Percentiles rank a stretch among this genome's conserved stretches.
These are phyloP conservation scores for Taphrina betulina DNA, from an alignment of 1,139 yeast genomes.

Conservation along the genomic window DNA sequence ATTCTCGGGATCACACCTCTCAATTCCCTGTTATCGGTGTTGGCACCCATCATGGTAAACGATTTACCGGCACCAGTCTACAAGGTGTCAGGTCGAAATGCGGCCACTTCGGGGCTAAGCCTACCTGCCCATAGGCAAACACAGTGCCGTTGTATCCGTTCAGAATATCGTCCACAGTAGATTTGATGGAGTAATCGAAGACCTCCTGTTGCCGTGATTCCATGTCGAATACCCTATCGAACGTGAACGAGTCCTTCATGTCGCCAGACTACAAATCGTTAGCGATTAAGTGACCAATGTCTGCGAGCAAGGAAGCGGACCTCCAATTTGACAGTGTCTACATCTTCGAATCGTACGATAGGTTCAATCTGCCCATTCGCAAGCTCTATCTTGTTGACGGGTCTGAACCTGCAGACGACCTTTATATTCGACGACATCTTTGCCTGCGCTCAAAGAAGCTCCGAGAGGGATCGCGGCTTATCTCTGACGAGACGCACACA, in stretches of 20 bases:
- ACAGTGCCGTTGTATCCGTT: constrained; percentile 84
- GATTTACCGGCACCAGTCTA: constrained; percentile 81
- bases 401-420: constrained; percentile 63
- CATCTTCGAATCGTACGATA: constrained; percentile 44
- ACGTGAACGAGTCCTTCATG: constrained; percentile 52
- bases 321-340: constrained; percentile 40
- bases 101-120: neutral
- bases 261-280: constrained; percentile 42
- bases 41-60: constrained; percentile 75
- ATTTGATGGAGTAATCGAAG: constrained; percentile 59
- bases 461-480: too few relatives aligned
- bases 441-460: too few relatives aligned
- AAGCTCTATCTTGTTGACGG: constrained; percentile 48
- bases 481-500: neutral
- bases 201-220: constrained; percentile 58
- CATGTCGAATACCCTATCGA: constrained; percentile 64
- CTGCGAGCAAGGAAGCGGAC: constrained; percentile 40
- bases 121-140: constrained; percentile 72
- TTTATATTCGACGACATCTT: constrained; percentile 33
- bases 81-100: neutral
- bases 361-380: constrained; percentile 37
- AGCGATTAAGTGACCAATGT: constrained; percentile 51
- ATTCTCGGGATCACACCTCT: constrained; percentile 75
- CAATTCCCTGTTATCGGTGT: constrained; percentile 47
- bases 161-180: constrained; percentile 59